Conservation (phyloP, 176 grass and related monocot genomes). For the Aegilops sharonensis region DNA sequence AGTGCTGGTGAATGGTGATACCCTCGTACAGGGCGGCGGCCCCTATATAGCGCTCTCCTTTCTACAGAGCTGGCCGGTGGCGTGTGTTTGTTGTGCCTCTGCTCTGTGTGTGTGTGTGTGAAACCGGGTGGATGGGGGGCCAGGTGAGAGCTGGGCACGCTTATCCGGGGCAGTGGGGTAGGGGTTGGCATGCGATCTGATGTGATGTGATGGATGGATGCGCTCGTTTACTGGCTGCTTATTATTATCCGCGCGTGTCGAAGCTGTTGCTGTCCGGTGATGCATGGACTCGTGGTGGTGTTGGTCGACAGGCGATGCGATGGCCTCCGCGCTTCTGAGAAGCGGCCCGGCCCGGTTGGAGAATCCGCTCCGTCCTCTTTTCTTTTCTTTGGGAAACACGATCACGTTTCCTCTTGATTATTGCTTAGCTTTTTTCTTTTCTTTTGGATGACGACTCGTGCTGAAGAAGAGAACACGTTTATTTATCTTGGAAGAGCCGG, state of each 20-base stretch:
- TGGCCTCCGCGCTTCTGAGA: no score
- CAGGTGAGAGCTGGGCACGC: neutral
- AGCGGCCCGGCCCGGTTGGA: neutral
- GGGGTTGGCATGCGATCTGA: no score
- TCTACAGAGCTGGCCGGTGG: no score
- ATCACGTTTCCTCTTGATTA: neutral
- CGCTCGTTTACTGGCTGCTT: neutral
- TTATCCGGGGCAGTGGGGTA: constrained; percentile 23
- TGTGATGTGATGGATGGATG: constrained; percentile 19
- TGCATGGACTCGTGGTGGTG: neutral
- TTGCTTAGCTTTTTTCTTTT: neutral
- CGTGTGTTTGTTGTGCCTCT: neutral
- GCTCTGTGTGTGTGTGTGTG: no score
- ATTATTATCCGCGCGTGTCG: neutral
- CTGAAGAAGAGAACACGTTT: no score
- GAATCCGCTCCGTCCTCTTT: neutral
- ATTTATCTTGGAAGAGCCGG: no score
- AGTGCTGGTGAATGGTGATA: neutral
- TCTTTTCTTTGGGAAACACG: neutral
- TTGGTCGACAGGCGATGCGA: no score
- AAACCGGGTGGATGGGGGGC: neutral
- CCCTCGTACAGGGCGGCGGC: neutral
- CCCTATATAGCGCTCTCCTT: neutral
- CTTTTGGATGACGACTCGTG: neutral
- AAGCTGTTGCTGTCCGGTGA: neutral